Conservation (phyloP, 306 rosid genomes). For the Casuarina equisetifolia region DNA sequence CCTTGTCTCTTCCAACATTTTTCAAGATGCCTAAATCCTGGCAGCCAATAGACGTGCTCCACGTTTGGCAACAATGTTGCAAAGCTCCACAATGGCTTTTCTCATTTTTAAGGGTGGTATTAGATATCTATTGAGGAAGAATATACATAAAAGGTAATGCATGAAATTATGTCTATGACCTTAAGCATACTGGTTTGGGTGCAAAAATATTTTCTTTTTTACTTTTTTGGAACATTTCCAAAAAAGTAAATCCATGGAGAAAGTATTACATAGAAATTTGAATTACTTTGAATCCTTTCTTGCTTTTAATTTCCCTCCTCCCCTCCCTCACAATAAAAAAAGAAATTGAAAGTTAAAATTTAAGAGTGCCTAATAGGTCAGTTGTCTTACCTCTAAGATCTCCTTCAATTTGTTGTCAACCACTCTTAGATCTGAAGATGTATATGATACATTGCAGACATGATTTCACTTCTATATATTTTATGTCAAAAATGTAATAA, state of each 20-base stretch:
- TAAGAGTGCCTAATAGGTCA: neutral
- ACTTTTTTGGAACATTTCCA: neutral
- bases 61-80: constrained; percentile 76
- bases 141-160: neutral
- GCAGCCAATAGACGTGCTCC: constrained; percentile 90
- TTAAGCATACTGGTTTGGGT: neutral
- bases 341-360: neutral
- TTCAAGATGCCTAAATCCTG: constrained; percentile 77
- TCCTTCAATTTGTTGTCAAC: constrained; percentile 73
- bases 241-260: neutral
- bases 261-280: neutral
- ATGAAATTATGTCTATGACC: neutral
- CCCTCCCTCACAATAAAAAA: neutral
- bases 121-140: constrained; percentile 52
- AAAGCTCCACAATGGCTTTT: constrained; percentile 55
- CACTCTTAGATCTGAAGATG: constrained; percentile 75
- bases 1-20: constrained; percentile 81
- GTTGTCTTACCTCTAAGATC: constrained; percentile 61
- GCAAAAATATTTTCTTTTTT: neutral
- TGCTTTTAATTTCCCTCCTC: too few species aligned
- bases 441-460: constrained; percentile 87
- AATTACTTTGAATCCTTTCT: neutral
- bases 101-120: constrained; percentile 70
- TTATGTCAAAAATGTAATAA: constrained; percentile 25
- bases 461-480: constrained; percentile 74